A percentile compares a stretch with the other conserved stretches of the same genome.
These are phyloP conservation scores for Pseudofabraea citricarpa DNA, from an alignment of 2,329 filamentous ascomycete species.

Conservation along the genomic window DNA sequence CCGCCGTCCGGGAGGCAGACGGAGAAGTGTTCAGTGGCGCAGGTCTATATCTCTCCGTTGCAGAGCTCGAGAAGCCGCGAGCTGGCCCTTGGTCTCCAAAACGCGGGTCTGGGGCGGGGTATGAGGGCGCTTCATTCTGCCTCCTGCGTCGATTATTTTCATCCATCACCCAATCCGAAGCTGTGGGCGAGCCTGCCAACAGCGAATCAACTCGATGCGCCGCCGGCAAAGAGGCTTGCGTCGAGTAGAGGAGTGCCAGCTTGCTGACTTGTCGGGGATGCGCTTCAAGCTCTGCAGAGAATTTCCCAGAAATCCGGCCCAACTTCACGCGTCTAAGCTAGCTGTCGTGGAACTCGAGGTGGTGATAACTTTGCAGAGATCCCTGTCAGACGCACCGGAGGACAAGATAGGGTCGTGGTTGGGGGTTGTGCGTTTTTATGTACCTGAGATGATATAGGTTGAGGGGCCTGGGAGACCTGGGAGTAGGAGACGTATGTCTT, in stretches of 20 bases:
- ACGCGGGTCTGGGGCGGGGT: slow-evolving; percentile 52
- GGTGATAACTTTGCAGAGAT: slow-evolving; percentile 5
- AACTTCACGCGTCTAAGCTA: neutral
- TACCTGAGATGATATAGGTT: slow-evolving; percentile 5
- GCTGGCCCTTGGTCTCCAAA: slow-evolving; percentile 31
- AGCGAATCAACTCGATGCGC: slow-evolving; percentile 59
- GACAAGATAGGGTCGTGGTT: slow-evolving; percentile 1
- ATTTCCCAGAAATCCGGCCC: neutral
- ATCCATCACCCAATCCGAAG: slow-evolving; percentile 67
- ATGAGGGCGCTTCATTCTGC: slow-evolving; percentile 68
- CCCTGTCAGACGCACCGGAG: slow-evolving; percentile 7
- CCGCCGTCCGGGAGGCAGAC: slow-evolving; percentile 39
- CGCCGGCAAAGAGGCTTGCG: slow-evolving; percentile 59
- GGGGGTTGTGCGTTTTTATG: neutral
- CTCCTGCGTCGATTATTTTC: slow-evolving; percentile 68
- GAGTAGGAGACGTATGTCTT: neutral
- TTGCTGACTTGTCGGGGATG: slow-evolving; percentile 40
- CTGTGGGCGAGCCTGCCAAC: slow-evolving; percentile 47
- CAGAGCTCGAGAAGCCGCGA: slow-evolving; percentile 18
- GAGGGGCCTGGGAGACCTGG: slow-evolving; percentile 2
- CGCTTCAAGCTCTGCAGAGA: neutral
- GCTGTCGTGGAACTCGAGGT: neutral
- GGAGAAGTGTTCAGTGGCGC: slow-evolving; percentile 44
- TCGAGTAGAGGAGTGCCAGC: slow-evolving; percentile 58
- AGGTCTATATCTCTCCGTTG: slow-evolving; percentile 40